phyloP scores from a whole-genome alignment of 2,329 filamentous ascomycete genomes.

The Bipolaris bicolor region DNA sequence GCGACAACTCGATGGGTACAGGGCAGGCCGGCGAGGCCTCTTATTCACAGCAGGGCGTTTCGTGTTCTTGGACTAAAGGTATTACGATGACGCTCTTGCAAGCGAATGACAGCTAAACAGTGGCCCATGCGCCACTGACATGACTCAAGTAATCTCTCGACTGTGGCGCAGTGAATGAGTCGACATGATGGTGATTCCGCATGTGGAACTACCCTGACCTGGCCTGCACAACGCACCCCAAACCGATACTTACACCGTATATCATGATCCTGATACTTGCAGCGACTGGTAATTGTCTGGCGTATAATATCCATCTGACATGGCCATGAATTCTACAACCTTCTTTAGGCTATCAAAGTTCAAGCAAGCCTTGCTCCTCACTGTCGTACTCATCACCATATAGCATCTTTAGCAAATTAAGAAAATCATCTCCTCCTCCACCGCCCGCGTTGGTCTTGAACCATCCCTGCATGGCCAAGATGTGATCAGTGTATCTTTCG shows the following conservation, averaged over 20 bases:
- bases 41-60: slow-evolving; percentile 23
- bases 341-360: slow-evolving; percentile 21
- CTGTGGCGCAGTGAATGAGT: slow-evolving; percentile 32
- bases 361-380: slow-evolving; percentile 59
- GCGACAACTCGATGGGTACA: neutral
- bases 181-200: slow-evolving; percentile 24
- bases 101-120: slow-evolving; percentile 34
- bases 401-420: slow-evolving; percentile 52
- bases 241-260: neutral
- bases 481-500: slow-evolving; percentile 53
- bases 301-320: neutral
- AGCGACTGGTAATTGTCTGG: neutral
- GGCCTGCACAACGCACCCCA: neutral
- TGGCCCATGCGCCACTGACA: slow-evolving; percentile 17
- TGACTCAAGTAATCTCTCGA: slow-evolving; percentile 17
- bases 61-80: slow-evolving; percentile 26
- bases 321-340: neutral
- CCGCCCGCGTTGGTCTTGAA: slow-evolving; percentile 41
- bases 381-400: slow-evolving; percentile 62
- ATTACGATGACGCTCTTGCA: slow-evolving; percentile 32
- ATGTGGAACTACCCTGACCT: neutral
- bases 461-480: slow-evolving; percentile 55
- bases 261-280: neutral
- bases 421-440: slow-evolving; percentile 56
- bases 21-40: slow-evolving; percentile 25